Evolutionary conservation across 139 green algal species (phyloP), one percentile per base, ranked within the genome.

Genomic region (Pycnococcus provasolii): DNA sequence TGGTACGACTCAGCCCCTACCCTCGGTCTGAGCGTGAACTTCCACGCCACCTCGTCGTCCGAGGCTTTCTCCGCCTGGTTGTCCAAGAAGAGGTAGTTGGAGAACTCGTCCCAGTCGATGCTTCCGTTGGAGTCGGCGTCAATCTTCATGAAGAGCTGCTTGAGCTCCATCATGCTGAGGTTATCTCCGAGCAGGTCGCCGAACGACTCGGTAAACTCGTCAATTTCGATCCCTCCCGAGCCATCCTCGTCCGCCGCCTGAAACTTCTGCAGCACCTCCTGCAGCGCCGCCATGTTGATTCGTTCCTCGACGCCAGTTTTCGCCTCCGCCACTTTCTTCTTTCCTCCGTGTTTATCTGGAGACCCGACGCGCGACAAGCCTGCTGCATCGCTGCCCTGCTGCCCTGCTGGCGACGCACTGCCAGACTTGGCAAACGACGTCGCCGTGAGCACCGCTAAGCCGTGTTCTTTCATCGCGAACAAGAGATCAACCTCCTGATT

Each of bases 31-130:
- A n/a, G 9, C 48, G 48, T 53, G 8, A 7, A 53, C 9, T n/a
- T 53, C 48, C 8, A 7, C 48, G 48, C 8, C 48, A 7, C 48
- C 8, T 53, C 48, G 48, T 53, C 48, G 8, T 9, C 48, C 48
- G 48, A 7, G 8, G 48, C 9, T 26, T 26, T 26, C 26, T 26
- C 26, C 48, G 48, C 9, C 48, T 53, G 48, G 9, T 68, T 59
- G 59, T 88, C 78, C 48, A 88, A 73, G 40, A 91, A 60, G 64
- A 88, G 86, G 73, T 84, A 85, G n/a, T 75, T 79, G n/a, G 71
- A 75, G 79, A 91, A 89, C 74, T 91, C 85, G 45, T 86, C 78
- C 85, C 85, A 91, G 72, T 87, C 77, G 2, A 91, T 62, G 40
- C 70, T 83, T 45, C 80, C 83, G 61, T 91, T 82, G 44, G 69